Conservation (phyloP, 139 green algal genomes). For the Closterium sp. region DNA sequence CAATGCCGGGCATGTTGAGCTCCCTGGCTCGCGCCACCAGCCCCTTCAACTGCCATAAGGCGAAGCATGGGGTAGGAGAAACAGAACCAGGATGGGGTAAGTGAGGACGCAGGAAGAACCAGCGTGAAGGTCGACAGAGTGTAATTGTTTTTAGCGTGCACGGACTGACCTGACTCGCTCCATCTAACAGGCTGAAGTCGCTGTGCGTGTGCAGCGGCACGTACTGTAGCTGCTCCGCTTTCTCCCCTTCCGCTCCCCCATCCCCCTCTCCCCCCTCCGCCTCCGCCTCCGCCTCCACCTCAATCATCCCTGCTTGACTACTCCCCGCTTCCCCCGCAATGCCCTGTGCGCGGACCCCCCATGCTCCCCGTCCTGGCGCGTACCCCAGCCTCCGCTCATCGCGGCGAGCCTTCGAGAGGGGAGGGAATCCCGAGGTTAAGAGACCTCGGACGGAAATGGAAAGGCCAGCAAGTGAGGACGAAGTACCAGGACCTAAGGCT, state of each 20-base stretch:
- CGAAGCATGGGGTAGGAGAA: background rate
- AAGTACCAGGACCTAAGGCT: background rate
- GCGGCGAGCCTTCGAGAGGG: background rate
- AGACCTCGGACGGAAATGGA: background rate
- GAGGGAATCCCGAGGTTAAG: background rate
- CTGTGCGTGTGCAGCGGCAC: slow-evolving; percentile 34
- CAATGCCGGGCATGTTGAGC: slow-evolving; percentile 31
- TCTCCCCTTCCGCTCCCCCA: background rate
- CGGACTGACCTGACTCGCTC: slow-evolving; percentile 19
- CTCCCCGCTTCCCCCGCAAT: background rate
- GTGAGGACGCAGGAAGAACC: background rate
- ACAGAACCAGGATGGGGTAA: background rate
- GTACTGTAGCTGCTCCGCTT: slow-evolving; percentile 4
- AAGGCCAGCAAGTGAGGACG: background rate
- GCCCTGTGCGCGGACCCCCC: background rate
- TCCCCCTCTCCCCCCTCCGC: background rate
- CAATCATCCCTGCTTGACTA: background rate
- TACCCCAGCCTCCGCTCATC: background rate
- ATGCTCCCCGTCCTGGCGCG: background rate
- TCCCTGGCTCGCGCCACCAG: slow-evolving; percentile 38
- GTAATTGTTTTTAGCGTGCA: too few species aligned
- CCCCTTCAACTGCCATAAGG: slow-evolving; percentile 9
- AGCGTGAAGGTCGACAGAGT: background rate
- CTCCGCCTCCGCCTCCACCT: background rate
- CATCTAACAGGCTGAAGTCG: slow-evolving; percentile 39